Base-by-base conservation (phyloP, 2,329 filamentous ascomycete genomes). In the Fusarium clavum region DNA sequence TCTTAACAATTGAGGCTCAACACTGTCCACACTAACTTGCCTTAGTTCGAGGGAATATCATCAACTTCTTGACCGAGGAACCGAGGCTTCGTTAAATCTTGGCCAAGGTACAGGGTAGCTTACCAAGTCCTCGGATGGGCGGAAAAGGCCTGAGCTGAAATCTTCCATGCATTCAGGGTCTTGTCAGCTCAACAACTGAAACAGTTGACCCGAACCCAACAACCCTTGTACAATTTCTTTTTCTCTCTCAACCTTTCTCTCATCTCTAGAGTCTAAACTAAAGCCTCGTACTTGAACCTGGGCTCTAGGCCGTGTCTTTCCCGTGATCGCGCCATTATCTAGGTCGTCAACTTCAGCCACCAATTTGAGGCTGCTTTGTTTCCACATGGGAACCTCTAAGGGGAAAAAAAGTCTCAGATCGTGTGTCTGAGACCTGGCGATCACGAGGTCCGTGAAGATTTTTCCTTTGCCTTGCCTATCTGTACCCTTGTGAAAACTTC, bases 321-420 rank as follows among this genome's bases (percentile, higher is more conserved):
- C 45, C 55, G 61, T 54, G 40, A 54, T 73, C 45, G 70, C 56
- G 57, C 56, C 62, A 74, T 64, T 30, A 43, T 54, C 43, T 44
- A 16, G 41, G 22, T n/a, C 18, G 18, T 38, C 6, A 38, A 38
- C 18, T n/a, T 38, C 34, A 12, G 18, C 18, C 5, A 34, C 14
- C 48, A 57, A 22, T 25, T 18, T 18, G 41, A 53, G 58, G 25
- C 24, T 44, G 53, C 40, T 52, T 55, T 40, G 20, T 67, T 69
- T 60, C n/a, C 48, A 55, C 51, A 53, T 61, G 48, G 57, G 43
- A 64, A 38, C 38, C 18, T 51, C 63, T 29, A 52, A 66, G 45
- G 44, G 25, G 48, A 14, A 52, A 60, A 8, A 65, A 30, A 48
- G 55, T 61, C 55, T 69, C 64, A 62, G 60, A 71, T 71, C 52